phyloP scores from a whole-genome alignment of 371 early-diverging fungal genomes.

The Mortierella sp. region DNA sequence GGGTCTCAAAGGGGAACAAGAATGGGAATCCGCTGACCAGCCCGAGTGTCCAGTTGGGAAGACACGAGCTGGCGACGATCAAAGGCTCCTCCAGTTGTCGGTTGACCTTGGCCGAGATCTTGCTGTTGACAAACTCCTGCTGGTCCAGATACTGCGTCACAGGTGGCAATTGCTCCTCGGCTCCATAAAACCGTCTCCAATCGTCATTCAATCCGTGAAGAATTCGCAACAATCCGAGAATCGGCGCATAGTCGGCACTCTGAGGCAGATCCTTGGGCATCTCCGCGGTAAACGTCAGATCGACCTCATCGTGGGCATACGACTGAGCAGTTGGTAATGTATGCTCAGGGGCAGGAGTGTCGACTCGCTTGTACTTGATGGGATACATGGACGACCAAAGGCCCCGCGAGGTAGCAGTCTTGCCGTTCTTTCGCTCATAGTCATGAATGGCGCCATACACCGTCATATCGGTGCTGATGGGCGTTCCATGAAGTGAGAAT shows the following conservation, averaged over 20 bases:
- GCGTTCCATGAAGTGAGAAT: constrained; percentile 65
- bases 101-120: constrained; percentile 85
- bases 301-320: constrained; percentile 35
- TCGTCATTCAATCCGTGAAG: constrained; percentile 64
- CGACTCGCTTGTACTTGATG: constrained; percentile 62
- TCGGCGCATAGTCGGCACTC: constrained; percentile 57
- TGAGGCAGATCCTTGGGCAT: constrained; percentile 44
- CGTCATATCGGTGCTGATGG: constrained; percentile 68
- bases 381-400: constrained; percentile 69
- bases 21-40: constrained; percentile 81
- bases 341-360: constrained; percentile 29
- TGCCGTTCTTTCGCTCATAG: constrained; percentile 59
- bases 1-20: constrained; percentile 87
- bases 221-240: constrained; percentile 69
- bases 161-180: constrained; percentile 35
- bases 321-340: constrained; percentile 3
- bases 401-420: constrained; percentile 47
- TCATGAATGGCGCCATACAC: constrained; percentile 74
- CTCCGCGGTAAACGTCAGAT: constrained; percentile 39
- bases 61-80: constrained; percentile 84
- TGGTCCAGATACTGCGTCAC: constrained; percentile 55
- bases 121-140: constrained; percentile 80
- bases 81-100: constrained; percentile 91
- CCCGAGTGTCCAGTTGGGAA: constrained; percentile 84
- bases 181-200: constrained; percentile 66